phyloP scores from a whole-genome alignment of 306 rosid species.

The Ochetophila trinervis region DNA sequence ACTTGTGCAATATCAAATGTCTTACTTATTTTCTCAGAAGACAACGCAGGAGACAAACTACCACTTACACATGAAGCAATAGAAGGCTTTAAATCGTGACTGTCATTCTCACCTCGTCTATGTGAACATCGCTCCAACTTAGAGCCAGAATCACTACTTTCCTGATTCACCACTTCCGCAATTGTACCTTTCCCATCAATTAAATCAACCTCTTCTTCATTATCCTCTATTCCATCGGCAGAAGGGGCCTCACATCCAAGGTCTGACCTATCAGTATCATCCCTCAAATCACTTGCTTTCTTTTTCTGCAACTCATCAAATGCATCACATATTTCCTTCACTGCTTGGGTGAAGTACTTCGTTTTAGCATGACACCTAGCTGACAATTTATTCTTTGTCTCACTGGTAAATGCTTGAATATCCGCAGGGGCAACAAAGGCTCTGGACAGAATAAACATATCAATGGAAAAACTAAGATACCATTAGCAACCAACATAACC shows the following conservation, averaged over 20 bases:
- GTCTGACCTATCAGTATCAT: constrained; percentile 56
- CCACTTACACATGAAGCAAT: constrained; percentile 37
- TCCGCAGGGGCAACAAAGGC: constrained; percentile 96
- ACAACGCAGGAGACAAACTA: constrained; percentile 40
- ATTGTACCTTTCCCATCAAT: constrained; percentile 44
- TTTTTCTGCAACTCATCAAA: constrained; percentile 74
- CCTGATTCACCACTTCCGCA: constrained; percentile 35
- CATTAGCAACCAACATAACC: constrained; percentile 3
- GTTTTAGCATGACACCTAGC: constrained; percentile 73
- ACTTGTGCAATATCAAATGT: constrained; percentile 28
- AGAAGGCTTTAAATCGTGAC: constrained; percentile 43
- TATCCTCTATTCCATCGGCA: constrained; percentile 45
- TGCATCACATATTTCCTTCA: constrained; percentile 78
- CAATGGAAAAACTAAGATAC: constrained; percentile 23
- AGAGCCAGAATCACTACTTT: constrained; percentile 36
- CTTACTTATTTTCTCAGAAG: constrained; percentile 46
- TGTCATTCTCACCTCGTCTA: constrained; percentile 46
- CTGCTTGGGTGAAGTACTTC: constrained; percentile 78
- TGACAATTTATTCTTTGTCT: constrained; percentile 62
- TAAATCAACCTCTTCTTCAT: constrained; percentile 38
- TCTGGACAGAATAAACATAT: constrained; percentile 44
- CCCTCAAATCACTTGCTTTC: constrained; percentile 52
- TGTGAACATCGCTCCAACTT: constrained; percentile 57
- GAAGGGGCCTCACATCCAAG: constrained; percentile 60
- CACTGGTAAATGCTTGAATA: constrained; percentile 76